Conservation (phyloP, 106 monocot genomes). For the Agapanthus africanus region DNA sequence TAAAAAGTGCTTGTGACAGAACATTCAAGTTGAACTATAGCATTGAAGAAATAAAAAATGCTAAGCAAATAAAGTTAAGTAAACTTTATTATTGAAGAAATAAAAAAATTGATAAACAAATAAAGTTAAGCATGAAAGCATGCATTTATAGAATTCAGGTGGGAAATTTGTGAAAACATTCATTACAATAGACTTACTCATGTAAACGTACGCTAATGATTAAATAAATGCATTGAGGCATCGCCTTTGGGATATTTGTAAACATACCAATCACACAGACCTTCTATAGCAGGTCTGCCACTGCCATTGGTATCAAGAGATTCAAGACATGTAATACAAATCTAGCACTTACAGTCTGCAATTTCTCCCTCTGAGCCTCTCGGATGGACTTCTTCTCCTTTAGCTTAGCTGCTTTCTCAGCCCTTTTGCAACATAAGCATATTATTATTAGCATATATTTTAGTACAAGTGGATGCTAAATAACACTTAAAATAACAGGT, state of each 20-base stretch:
- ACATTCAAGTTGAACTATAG: no score
- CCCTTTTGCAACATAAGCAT: slow-evolving; percentile 25
- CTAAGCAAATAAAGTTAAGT: no score
- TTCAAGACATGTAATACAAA: background rate
- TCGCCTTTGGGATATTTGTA: no score
- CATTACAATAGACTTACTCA: background rate
- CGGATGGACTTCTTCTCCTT: slow-evolving; percentile 49
- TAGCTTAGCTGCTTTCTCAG: slow-evolving; percentile 42
- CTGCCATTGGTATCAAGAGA: no score
- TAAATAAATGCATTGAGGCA: no score
- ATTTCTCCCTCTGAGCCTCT: slow-evolving; percentile 49
- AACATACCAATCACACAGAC: no score
- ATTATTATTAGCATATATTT: background rate
- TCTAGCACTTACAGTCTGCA: slow-evolving; percentile 58
- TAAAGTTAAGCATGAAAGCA: background rate
- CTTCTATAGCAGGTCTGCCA: no score
- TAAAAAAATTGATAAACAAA: background rate
- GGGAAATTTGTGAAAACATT: background rate
- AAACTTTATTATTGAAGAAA: slow-evolving; percentile 5
- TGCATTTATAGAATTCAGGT: background rate
- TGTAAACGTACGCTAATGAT: no score
- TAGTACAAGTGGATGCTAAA: no score
- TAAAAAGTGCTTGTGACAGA: no score
- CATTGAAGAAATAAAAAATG: no score
- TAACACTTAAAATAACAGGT: no score